These are phyloP conservation scores for Acanthamoeba healyi DNA, from an alignment of 208 protist species.

Conservation along the genomic window DNA sequence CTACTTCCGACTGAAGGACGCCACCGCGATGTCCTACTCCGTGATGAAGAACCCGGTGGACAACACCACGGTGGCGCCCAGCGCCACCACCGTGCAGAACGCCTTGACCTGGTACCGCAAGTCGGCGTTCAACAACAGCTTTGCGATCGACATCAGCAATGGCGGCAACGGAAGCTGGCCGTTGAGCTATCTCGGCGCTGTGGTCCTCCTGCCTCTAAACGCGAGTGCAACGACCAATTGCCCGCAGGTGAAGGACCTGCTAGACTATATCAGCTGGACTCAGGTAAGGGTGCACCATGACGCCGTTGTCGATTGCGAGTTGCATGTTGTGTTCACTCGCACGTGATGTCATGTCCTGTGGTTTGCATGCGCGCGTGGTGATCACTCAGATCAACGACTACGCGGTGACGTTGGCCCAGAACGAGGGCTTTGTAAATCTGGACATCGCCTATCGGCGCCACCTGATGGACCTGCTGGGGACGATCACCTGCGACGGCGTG, in stretches of 20 bases:
- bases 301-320: too few relatives aligned
- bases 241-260: slow-evolving; percentile 1
- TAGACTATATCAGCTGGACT: background rate
- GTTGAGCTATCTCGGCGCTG: background rate
- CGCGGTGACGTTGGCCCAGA: background rate
- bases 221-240: background rate
- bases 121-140: background rate
- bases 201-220: background rate
- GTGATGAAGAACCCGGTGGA: background rate
- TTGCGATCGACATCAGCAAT: background rate
- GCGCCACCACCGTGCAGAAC: background rate
- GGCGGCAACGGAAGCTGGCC: slow-evolving; percentile 2
- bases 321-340: too few relatives aligned
- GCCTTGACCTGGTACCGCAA: background rate
- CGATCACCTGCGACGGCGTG: background rate
- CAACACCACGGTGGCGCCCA: background rate
- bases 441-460: background rate
- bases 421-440: background rate
- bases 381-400: slow-evolving; percentile 44
- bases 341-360: background rate
- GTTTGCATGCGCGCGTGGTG: too few relatives aligned
- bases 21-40: background rate
- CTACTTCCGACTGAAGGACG: background rate
- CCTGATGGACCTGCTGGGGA: slow-evolving; percentile 10
- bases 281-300: too few relatives aligned